These are phyloP conservation scores for Apium graveolens DNA, from an alignment of 129 eudicot genomes.

Conservation along the genomic window DNA sequence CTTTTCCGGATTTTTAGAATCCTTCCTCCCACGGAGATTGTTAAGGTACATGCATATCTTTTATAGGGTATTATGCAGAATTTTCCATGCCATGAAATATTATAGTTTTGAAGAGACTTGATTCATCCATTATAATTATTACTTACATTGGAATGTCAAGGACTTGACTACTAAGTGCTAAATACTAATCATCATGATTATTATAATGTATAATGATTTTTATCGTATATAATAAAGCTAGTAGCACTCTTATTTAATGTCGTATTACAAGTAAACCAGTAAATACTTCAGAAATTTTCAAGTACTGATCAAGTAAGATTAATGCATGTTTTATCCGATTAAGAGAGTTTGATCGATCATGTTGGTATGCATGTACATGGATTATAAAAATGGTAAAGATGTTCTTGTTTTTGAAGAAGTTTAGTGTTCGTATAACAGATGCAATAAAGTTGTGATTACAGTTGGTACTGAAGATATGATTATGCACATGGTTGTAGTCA, in stretches of 20 bases:
- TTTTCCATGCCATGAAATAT: neutral
- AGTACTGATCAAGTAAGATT: neutral
- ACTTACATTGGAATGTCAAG: neutral
- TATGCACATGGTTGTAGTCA: neutral
- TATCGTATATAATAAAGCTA: neutral
- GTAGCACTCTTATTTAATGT: neutral
- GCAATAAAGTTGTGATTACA: neutral
- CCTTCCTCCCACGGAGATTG: constrained; percentile 69
- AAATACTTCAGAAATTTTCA: neutral
- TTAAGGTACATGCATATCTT: constrained; percentile 40
- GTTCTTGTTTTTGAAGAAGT: neutral
- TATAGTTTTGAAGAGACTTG: neutral
- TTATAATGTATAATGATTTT: neutral
- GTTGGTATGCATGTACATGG: neutral
- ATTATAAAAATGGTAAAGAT: neutral
- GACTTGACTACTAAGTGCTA: neutral
- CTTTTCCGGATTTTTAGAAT: constrained; percentile 52
- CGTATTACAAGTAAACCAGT: neutral
- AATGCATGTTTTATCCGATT: neutral
- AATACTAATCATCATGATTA: neutral
- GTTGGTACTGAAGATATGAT: neutral
- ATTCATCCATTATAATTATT: neutral
- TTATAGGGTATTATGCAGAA: neutral
- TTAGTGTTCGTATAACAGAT: neutral
- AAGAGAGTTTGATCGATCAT: neutral